These are phyloP conservation scores for Clarireedia hainanense DNA, from an alignment of 2,329 filamentous ascomycete genomes.

Conservation along the genomic window DNA sequence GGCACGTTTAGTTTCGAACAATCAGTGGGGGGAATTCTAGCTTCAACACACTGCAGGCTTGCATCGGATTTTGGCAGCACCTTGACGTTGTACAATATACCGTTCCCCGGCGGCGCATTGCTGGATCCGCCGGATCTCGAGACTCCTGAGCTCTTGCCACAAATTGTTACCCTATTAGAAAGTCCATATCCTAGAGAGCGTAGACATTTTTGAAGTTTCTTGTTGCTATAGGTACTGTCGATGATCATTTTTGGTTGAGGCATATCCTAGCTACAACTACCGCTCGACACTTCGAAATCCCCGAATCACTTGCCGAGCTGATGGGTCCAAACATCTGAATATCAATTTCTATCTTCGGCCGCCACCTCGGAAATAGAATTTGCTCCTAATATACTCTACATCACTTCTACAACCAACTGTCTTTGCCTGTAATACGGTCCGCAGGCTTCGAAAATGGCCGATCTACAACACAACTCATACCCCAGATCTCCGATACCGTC, in stretches of 20 bases:
- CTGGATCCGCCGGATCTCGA: constrained; percentile 15
- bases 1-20: constrained; percentile 17
- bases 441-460: constrained; percentile 38
- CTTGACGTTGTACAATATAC: constrained; percentile 20
- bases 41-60: constrained; percentile 18
- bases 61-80: constrained; percentile 26
- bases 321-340: background rate
- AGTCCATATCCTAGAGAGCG: background rate
- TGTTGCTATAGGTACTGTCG: background rate
- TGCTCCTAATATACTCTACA: background rate
- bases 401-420: background rate
- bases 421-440: constrained; percentile 16
- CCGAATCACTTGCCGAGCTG: background rate
- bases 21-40: constrained; percentile 20
- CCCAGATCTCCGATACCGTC: constrained; percentile 55
- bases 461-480: constrained; percentile 48
- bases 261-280: background rate
- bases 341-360: background rate
- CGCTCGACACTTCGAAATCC: background rate
- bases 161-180: background rate
- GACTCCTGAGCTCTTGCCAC: background rate
- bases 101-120: constrained; percentile 21
- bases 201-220: background rate
- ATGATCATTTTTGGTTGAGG: background rate
- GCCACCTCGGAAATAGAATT: background rate